Conservation (phyloP, 345 rosid genomes). For the Eucalyptus dawsonii region DNA sequence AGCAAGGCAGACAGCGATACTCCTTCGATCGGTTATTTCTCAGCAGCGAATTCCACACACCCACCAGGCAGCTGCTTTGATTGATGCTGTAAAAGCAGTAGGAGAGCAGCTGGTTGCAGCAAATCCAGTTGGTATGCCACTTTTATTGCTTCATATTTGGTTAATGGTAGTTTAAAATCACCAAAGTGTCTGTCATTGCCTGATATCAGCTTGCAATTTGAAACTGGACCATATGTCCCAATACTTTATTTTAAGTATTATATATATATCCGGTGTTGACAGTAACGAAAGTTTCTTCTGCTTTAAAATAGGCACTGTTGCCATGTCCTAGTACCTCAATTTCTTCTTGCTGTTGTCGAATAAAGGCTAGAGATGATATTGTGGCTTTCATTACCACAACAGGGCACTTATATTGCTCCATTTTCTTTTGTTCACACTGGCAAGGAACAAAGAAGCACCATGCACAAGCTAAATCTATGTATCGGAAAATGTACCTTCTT, state of each 20-base stretch:
- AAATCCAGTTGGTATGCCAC: slow-evolving; percentile 72
- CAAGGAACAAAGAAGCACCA: background rate
- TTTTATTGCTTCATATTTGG: background rate
- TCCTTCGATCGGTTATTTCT: slow-evolving; percentile 83
- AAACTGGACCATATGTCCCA: background rate
- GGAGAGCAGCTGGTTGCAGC: slow-evolving; percentile 83
- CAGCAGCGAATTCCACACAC: slow-evolving; percentile 74
- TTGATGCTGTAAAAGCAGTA: slow-evolving; percentile 67
- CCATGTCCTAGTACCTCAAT: background rate
- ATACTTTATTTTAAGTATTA: background rate
- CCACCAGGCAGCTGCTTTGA: slow-evolving; percentile 76
- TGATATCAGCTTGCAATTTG: background rate
- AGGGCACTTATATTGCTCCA: background rate
- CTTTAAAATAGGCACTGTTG: background rate
- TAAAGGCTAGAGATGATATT: background rate
- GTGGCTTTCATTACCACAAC: background rate
- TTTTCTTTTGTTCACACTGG: background rate
- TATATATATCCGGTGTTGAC: background rate
- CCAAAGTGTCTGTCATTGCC: background rate
- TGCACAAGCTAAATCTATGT: background rate
- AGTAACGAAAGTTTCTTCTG: background rate
- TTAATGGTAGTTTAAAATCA: background rate
- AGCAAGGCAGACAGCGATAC: slow-evolving; percentile 71
- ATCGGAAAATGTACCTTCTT: background rate
- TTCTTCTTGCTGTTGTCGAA: background rate